Evolutionary conservation across 345 rosid genomes (phyloP).

Genomic region (Eutrema japonicum): DNA sequence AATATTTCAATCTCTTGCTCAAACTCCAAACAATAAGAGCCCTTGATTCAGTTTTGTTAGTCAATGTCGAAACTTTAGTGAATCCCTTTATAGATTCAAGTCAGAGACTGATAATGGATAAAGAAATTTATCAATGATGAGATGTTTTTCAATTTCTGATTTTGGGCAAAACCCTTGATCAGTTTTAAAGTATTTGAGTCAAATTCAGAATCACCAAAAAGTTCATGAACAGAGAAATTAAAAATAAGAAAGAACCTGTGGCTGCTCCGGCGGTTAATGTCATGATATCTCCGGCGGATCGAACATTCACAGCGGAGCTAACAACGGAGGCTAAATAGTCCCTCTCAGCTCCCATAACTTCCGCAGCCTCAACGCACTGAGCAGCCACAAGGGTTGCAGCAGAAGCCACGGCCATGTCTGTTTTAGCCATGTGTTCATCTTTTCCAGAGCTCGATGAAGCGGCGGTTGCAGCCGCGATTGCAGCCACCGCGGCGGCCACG

Average conservation of each 20-base stretch:
- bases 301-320: slow-evolving; percentile 85
- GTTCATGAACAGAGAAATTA: neutral
- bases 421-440: slow-evolving; percentile 79
- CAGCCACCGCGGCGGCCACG: slow-evolving; percentile 87
- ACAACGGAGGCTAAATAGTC: slow-evolving; percentile 74
- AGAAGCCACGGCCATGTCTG: slow-evolving; percentile 84
- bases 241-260: slow-evolving; percentile 52
- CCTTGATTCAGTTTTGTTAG: neutral
- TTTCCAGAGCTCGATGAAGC: slow-evolving; percentile 64
- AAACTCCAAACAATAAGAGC: neutral
- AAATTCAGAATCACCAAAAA: neutral
- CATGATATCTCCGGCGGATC: slow-evolving; percentile 85
- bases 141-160: neutral
- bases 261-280: slow-evolving; percentile 92
- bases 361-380: slow-evolving; percentile 88
- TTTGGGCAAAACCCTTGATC: neutral
- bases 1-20: no score
- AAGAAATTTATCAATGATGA: neutral
- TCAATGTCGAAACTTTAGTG: neutral
- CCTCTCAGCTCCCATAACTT: slow-evolving; percentile 89
- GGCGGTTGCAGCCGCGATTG: slow-evolving; percentile 80
- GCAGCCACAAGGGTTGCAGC: slow-evolving; percentile 91
- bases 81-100: neutral
- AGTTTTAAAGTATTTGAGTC: neutral
- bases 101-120: neutral